Percentiles rank a stretch among this genome's conserved stretches.
phyloP scores from a whole-genome alignment of 176 grass and related monocot species.

The Zoysia pacifica region DNA sequence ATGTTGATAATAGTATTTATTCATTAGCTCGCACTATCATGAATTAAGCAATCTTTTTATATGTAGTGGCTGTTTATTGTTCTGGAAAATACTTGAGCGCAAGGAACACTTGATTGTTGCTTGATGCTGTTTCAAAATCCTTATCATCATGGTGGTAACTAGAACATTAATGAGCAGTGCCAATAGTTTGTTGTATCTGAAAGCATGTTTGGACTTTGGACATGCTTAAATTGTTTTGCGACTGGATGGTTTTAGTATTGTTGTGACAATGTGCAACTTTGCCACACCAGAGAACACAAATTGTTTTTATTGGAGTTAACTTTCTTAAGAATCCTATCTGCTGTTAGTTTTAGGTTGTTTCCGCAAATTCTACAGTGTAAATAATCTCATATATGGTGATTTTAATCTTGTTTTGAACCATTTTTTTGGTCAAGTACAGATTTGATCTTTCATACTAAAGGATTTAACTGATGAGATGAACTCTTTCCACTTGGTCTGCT shows the following conservation, averaged over 20 bases:
- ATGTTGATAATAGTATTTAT: conserved; percentile 12
- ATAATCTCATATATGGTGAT: neutral
- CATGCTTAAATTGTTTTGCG: neutral
- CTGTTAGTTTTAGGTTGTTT: neutral
- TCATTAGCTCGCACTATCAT: conserved; percentile 16
- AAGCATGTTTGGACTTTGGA: neutral
- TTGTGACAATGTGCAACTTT: neutral
- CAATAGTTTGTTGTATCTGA: neutral
- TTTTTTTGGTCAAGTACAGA: neutral
- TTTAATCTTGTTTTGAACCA: neutral
- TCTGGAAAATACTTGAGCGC: conserved; percentile 1
- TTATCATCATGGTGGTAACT: conserved; percentile 5
- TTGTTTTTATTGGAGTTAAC: neutral
- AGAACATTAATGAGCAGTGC: neutral
- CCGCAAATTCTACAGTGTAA: neutral
- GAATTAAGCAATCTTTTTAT: conserved; percentile 16
- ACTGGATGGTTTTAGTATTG: neutral
- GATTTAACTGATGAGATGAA: neutral
- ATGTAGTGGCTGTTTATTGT: conserved; percentile 2
- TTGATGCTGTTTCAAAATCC: neutral
- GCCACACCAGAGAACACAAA: neutral
- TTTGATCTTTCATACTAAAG: neutral
- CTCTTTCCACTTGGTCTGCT: neutral
- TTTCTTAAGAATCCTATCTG: neutral
- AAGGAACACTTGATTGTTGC: neutral